Conservation (phyloP, 768 basidiomycete genomes). For the Hygrocybe coccinea region DNA sequence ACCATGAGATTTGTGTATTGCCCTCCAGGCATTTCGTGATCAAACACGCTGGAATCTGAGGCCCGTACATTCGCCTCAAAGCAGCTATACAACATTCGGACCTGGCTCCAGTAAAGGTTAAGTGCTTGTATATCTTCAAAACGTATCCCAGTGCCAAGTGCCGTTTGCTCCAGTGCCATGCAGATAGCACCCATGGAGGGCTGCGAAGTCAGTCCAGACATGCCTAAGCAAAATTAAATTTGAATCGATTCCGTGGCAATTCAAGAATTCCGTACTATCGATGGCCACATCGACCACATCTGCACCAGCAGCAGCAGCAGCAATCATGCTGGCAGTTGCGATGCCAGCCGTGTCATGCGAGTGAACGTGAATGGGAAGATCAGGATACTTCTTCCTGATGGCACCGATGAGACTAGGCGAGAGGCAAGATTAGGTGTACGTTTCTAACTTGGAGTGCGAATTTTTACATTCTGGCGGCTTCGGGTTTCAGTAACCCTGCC, state of each 20-base stretch:
- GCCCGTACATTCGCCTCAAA: conserved; percentile 98
- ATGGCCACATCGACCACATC: conserved; percentile 98
- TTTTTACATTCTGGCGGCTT: conserved; percentile 78
- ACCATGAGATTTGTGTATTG: conserved; percentile 94
- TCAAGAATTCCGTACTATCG: conserved; percentile 65
- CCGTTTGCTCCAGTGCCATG: conserved; percentile 91
- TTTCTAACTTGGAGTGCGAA: background rate
- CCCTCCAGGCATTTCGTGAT: conserved; percentile 99
- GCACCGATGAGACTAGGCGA: conserved; percentile 76
- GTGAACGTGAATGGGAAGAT: conserved; percentile 98
- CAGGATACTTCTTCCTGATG: conserved; percentile 93
- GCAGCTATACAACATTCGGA: conserved; percentile 89
- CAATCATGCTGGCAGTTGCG: conserved; percentile 95
- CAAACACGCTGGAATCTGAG: conserved; percentile 96
- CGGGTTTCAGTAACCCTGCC: conserved; percentile 94
- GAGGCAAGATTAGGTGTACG: background rate
- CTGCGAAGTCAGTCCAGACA: conserved; percentile 98
- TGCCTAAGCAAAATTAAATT: conserved; percentile 49
- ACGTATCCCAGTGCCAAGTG: conserved; percentile 90
- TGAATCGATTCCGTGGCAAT: conserved; percentile 11
- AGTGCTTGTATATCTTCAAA: conserved; percentile 96
- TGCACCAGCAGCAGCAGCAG: conserved; percentile 92
- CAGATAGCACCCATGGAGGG: conserved; percentile 98
- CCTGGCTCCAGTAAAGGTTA: conserved; percentile 97
- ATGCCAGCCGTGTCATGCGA: conserved; percentile 99